Conservation (phyloP, 257 asterid species). For the Nicotiana otophora region DNA sequence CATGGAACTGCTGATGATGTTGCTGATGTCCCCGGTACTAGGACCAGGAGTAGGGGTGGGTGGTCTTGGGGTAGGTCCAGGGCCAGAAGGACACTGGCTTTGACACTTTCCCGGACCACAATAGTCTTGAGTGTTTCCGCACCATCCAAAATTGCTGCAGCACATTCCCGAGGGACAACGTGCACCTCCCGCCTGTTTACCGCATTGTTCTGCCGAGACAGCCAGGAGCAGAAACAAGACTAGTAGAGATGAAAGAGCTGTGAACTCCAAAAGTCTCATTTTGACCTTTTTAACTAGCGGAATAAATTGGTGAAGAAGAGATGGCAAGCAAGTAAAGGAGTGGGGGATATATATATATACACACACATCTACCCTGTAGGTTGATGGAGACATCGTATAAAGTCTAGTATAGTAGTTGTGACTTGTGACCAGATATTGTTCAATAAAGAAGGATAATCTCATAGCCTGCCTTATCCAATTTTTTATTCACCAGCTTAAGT, state of each 20-base stretch:
- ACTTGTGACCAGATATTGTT: background rate
- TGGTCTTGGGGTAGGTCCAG: background rate
- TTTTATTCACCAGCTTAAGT: background rate
- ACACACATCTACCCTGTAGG: background rate
- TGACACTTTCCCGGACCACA: background rate
- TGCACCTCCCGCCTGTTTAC: background rate
- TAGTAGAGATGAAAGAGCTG: background rate
- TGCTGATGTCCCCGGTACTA: background rate
- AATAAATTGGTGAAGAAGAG: background rate
- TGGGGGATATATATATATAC: background rate
- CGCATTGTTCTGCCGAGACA: background rate
- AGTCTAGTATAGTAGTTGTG: background rate
- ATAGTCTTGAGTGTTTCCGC: background rate
- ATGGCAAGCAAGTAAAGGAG: background rate
- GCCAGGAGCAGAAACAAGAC: background rate
- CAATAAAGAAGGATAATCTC: background rate
- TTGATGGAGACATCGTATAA: background rate
- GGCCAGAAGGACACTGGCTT: background rate
- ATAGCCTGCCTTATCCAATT: background rate
- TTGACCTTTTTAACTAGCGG: background rate
- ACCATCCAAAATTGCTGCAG: background rate
- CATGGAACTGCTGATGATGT: background rate
- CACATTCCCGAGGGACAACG: background rate
- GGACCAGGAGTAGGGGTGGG: background rate
- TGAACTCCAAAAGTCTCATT: background rate